phyloP scores from a whole-genome alignment of 225 moss, liverwort and hornwort species.

The Climacium dendroides region DNA sequence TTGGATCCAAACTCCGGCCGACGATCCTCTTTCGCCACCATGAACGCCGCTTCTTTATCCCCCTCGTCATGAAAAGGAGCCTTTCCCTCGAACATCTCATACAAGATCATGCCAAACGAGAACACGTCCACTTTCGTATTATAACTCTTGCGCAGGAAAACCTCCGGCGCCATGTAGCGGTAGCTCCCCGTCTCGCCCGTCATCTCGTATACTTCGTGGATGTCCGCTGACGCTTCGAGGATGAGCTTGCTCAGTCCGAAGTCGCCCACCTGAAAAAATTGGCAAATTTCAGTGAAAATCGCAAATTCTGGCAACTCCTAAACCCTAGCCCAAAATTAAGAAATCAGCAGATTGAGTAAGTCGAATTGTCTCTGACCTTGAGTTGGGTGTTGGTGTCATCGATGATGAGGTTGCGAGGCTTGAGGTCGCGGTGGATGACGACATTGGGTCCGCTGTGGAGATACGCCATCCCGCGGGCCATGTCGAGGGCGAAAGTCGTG shows the following conservation, averaged over 20 bases:
- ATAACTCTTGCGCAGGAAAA: constrained; percentile 57
- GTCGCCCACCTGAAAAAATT: constrained; percentile 18
- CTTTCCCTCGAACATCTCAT: constrained; percentile 76
- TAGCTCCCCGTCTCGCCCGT: constrained; percentile 93
- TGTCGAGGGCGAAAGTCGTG: constrained; percentile 57
- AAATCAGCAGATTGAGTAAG: not conserved
- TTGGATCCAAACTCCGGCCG: constrained; percentile 40
- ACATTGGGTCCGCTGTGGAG: constrained; percentile 66
- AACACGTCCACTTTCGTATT: constrained; percentile 79
- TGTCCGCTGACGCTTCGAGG: not conserved
- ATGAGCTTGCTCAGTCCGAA: constrained; percentile 92
- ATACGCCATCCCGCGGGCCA: constrained; percentile 78
- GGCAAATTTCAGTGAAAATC: not conserved
- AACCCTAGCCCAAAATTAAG: not conserved
- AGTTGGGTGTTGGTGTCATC: constrained; percentile 43
- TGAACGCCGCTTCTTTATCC: constrained; percentile 57
- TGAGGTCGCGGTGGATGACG: constrained; percentile 75
- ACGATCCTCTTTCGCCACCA: constrained; percentile 25
- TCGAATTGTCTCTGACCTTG: constrained; percentile 14
- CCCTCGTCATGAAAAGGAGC: constrained; percentile 41
- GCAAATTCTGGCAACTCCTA: not conserved
- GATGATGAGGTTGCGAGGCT: constrained; percentile 76
- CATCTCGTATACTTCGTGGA: constrained; percentile 69
- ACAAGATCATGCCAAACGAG: constrained; percentile 70
- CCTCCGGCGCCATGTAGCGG: constrained; percentile 95